Conservation (phyloP, 208 protist species). For the Trichomonas gallinae region DNA sequence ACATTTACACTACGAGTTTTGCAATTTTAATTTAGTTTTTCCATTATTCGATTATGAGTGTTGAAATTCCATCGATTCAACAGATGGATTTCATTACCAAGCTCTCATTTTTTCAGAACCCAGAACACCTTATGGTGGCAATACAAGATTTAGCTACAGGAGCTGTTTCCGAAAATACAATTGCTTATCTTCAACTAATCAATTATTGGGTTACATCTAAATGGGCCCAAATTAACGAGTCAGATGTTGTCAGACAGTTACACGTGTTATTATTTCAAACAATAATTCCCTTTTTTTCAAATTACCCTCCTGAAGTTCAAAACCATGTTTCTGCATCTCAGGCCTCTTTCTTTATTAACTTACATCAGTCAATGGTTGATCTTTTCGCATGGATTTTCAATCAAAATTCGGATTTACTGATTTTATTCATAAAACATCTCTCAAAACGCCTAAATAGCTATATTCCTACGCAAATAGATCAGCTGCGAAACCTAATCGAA, state of each 20-base stretch:
- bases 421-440: not conserved
- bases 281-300: not conserved
- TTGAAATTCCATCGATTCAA: not conserved
- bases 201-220: not conserved
- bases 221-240: not conserved
- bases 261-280: not conserved
- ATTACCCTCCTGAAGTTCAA: not conserved
- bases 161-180: not conserved
- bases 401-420: not conserved
- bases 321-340: not conserved
- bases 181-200: not conserved
- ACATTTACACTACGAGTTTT: too few relatives aligned
- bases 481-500: not conserved
- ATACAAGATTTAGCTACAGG: not conserved
- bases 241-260: not conserved
- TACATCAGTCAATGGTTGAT: not conserved
- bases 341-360: not conserved
- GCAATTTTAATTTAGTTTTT: too few relatives aligned
- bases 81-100: not conserved
- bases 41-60: too few relatives aligned
- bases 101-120: not conserved
- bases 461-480: not conserved
- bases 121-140: not conserved
- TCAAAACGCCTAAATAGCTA: not conserved
- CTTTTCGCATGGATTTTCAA: not conserved